Evolutionary conservation across 176 grass and related monocot species (phyloP).

Genomic region (Aechmea fasciata): DNA sequence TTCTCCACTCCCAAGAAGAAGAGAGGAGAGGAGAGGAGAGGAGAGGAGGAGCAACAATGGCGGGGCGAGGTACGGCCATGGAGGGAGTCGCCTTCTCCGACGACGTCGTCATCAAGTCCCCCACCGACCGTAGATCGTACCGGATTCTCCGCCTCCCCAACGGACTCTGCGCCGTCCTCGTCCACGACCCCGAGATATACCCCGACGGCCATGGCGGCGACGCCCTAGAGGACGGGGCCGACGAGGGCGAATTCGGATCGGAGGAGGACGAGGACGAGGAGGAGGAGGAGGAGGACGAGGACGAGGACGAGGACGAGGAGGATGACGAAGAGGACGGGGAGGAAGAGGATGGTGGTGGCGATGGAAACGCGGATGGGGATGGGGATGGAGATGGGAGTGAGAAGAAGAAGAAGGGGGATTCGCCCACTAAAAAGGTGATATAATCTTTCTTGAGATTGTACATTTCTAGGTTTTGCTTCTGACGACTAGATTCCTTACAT

Average conservation of each 20-base stretch:
- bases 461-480: neutral
- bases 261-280: constrained; percentile 22
- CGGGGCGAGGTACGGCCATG: neutral
- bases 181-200: constrained; percentile 90
- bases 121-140: constrained; percentile 65
- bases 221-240: constrained; percentile 15
- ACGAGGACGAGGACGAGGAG: constrained; percentile 27
- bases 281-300: constrained; percentile 13
- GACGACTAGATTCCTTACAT: neutral
- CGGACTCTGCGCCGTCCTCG: constrained; percentile 57
- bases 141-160: constrained; percentile 67
- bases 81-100: constrained; percentile 11
- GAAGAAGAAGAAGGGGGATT: constrained; percentile 34
- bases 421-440: constrained; percentile 66
- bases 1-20: neutral
- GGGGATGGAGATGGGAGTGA: constrained; percentile 38
- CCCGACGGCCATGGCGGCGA: constrained; percentile 27
- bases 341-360: constrained; percentile 29
- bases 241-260: constrained; percentile 3
- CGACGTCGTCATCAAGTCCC: constrained; percentile 66
- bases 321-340: neutral
- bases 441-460: neutral
- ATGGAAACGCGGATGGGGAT: constrained; percentile 11
- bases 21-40: neutral
- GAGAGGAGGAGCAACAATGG: neutral